Evolutionary conservation across 2,329 filamentous ascomycete genomes (phyloP).

Genomic region (Dichotomopilus funicola): DNA sequence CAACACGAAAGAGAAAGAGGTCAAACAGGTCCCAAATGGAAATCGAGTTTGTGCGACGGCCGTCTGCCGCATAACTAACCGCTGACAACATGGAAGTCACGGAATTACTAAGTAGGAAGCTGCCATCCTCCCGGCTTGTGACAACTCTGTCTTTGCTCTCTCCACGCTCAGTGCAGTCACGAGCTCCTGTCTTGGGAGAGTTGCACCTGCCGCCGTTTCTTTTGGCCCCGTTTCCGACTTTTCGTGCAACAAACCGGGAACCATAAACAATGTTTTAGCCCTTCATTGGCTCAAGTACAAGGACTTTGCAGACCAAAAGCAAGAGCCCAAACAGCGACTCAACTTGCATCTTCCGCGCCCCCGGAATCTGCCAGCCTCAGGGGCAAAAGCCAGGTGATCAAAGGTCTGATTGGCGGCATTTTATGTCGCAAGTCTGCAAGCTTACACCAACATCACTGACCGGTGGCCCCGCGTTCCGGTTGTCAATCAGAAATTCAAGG

Average conservation of each 20-base stretch:
- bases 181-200: not conserved
- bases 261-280: not conserved
- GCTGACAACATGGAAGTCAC: too few species aligned
- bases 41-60: too few species aligned
- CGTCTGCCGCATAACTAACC: too few species aligned
- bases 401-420: not conserved
- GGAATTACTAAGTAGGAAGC: too few species aligned
- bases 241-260: not conserved
- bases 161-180: too few species aligned
- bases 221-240: not conserved
- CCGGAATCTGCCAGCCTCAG: slow-evolving; percentile 5
- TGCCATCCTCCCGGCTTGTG: too few species aligned
- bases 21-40: too few species aligned
- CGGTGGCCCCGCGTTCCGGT: too few species aligned
- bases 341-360: not conserved
- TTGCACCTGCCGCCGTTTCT: not conserved
- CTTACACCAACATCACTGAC: too few species aligned
- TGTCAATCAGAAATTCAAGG: too few species aligned
- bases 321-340: slow-evolving; percentile 2
- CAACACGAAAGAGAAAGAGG: too few species aligned
- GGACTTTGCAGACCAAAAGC: slow-evolving; percentile 1
- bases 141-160: too few species aligned
- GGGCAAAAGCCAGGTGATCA: not conserved
- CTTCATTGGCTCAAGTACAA: slow-evolving; percentile 2
- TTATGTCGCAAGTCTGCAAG: not conserved